Evolutionary conservation across 192 early-diverging fungal species (phyloP).

Genomic region (Backusella morwellensis): DNA sequence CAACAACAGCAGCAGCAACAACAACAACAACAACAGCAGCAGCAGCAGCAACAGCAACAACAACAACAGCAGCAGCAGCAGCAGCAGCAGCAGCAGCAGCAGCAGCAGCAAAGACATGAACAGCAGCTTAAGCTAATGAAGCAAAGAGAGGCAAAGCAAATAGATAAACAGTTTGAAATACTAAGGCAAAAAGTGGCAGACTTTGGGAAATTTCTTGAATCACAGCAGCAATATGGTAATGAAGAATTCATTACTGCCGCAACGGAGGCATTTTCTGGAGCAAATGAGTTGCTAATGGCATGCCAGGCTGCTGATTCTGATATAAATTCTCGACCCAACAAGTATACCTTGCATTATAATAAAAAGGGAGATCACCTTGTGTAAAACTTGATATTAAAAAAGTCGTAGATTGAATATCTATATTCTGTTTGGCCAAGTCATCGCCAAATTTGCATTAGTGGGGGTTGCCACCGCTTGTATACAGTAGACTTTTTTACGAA

Average conservation of each 20-base stretch:
- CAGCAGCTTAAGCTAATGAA: not conserved
- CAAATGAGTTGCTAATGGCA: slow-evolving; percentile 26
- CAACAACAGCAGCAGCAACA: not conserved
- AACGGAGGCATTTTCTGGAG: slow-evolving; percentile 23
- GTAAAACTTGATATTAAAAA: not conserved
- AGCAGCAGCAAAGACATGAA: not conserved
- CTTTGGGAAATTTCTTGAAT: slow-evolving; percentile 22
- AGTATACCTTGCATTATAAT: slow-evolving; percentile 16
- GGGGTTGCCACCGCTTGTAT: too few relatives aligned
- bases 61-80: not conserved
- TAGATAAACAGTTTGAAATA: slow-evolving; percentile 26
- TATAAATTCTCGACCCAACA: not conserved
- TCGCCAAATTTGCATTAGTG: not conserved
- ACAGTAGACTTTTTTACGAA: too few relatives aligned
- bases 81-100: not conserved
- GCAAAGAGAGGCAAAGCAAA: slow-evolving; percentile 19
- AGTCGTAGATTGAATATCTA: not conserved
- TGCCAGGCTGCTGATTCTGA: slow-evolving; percentile 13
- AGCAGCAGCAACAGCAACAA: not conserved
- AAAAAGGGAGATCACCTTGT: not conserved
- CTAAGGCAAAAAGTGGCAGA: slow-evolving; percentile 20
- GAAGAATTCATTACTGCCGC: slow-evolving; percentile 28
- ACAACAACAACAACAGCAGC: not conserved
- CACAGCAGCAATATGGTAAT: slow-evolving; percentile 23
- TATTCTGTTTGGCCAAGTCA: not conserved